These are phyloP conservation scores for Rhododendron molle DNA, from an alignment of 148 eudicot genomes.

Conservation along the genomic window DNA sequence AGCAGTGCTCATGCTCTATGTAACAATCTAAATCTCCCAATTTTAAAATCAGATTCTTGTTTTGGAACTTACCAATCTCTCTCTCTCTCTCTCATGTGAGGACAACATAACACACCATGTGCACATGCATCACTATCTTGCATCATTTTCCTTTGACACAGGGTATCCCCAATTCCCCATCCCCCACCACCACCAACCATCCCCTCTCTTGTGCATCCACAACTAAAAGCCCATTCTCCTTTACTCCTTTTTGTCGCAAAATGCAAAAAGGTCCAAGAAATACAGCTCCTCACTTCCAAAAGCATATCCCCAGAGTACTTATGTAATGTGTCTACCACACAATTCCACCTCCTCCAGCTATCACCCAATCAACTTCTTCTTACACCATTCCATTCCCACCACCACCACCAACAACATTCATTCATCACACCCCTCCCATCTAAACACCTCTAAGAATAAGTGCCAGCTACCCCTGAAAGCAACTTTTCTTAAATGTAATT, in stretches of 20 bases:
- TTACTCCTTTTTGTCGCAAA: not conserved
- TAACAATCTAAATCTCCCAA: no score
- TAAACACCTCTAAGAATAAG: not conserved
- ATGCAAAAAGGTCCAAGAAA: not conserved
- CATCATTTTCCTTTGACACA: not conserved
- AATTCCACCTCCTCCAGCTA: not conserved
- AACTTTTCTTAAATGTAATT: not conserved
- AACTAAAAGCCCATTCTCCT: constrained; percentile 11
- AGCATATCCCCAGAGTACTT: not conserved
- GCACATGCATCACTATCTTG: constrained; percentile 15
- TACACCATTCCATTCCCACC: not conserved
- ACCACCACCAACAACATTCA: not conserved
- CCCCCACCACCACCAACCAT: not conserved
- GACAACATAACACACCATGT: constrained; percentile 5
- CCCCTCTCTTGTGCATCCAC: not conserved
- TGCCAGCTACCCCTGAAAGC: not conserved
- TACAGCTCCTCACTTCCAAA: not conserved
- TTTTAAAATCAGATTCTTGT: not conserved
- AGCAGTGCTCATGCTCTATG: no score
- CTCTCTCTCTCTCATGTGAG: not conserved
- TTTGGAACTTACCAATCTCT: not conserved
- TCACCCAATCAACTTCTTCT: not conserved
- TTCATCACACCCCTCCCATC: not conserved
- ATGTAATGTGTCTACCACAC: not conserved
- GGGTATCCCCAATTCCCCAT: not conserved